Conservation (phyloP, 2,329 filamentous ascomycete species). For the Colletotrichum sp. region DNA sequence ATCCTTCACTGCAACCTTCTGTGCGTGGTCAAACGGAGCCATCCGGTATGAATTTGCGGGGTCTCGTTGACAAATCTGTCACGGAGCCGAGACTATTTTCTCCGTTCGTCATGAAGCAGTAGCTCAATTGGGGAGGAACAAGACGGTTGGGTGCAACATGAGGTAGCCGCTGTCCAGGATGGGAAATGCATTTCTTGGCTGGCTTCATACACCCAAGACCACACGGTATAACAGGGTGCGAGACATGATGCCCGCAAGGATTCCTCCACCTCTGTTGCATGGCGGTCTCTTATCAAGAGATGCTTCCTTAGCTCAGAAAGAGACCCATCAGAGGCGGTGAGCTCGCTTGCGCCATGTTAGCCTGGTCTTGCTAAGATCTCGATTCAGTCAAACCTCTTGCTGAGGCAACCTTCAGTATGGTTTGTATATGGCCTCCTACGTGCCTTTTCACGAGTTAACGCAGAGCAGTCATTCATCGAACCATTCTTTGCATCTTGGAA, state of each 20-base stretch:
- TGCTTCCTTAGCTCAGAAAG: neutral
- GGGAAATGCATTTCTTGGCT: neutral
- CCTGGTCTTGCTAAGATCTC: neutral
- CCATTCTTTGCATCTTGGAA: neutral
- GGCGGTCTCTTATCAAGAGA: neutral
- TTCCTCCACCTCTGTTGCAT: neutral
- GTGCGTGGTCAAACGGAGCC: neutral
- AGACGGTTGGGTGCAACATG: neutral
- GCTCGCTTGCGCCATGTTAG: neutral
- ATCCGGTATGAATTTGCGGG: neutral
- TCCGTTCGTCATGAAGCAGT: neutral
- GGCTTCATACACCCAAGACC: neutral
- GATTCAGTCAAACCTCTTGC: neutral
- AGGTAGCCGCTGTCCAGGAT: neutral
- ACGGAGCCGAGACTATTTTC: neutral
- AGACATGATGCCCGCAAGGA: neutral
- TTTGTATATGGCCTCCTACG: neutral
- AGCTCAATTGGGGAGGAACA: neutral
- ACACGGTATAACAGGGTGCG: neutral
- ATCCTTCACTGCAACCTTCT: neutral
- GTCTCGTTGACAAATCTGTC: neutral
- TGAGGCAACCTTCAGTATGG: neutral
- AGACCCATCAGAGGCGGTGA: neutral
- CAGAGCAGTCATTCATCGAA: neutral
- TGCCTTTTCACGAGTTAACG: neutral